Percentiles rank a stretch among this genome's conserved stretches.
Evolutionary conservation across 2,329 filamentous ascomycete genomes (phyloP).

Genomic region (Dryadomyces sulphureus): DNA sequence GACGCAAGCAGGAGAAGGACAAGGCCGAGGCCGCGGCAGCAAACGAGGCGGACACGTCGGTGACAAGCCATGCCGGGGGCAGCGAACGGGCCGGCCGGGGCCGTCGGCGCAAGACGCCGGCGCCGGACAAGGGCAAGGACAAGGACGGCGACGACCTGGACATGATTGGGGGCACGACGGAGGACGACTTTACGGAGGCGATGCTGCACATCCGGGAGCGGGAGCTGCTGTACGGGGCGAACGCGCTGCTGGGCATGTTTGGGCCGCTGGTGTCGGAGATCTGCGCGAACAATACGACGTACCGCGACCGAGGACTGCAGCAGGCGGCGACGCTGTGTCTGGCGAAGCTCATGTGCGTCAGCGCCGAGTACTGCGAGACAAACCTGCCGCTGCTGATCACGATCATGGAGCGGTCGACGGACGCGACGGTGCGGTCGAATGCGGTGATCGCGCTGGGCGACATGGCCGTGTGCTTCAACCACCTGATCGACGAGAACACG

Average conservation of each 20-base stretch:
- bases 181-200: conserved; percentile 82
- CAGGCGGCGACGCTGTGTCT: conserved; percentile 87
- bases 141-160: conserved; percentile 81
- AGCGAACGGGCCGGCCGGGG: too few relatives aligned
- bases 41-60: background rate
- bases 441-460: conserved; percentile 93
- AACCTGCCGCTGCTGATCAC: conserved; percentile 91
- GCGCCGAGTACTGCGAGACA: conserved; percentile 85
- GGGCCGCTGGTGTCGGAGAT: conserved; percentile 87
- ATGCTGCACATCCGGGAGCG: conserved; percentile 74
- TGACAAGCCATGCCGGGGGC: conserved; percentile 17
- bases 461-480: conserved; percentile 99
- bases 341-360: conserved; percentile 98
- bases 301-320: conserved; percentile 79
- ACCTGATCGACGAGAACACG: conserved; percentile 97
- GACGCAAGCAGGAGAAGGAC: conserved; percentile 80
- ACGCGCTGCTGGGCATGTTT: conserved; percentile 77
- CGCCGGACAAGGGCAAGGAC: conserved; percentile 30
- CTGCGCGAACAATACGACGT: conserved; percentile 85
- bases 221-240: conserved; percentile 68
- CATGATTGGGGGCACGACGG: conserved; percentile 89
- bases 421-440: conserved; percentile 87
- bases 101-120: conserved; percentile 15
- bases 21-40: conserved; percentile 34
- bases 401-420: conserved; percentile 87